Percentiles rank a stretch among this genome's conserved stretches.
These are phyloP conservation scores for Nemophila menziesii DNA, from an alignment of 257 asterid genomes.

Conservation along the genomic window DNA sequence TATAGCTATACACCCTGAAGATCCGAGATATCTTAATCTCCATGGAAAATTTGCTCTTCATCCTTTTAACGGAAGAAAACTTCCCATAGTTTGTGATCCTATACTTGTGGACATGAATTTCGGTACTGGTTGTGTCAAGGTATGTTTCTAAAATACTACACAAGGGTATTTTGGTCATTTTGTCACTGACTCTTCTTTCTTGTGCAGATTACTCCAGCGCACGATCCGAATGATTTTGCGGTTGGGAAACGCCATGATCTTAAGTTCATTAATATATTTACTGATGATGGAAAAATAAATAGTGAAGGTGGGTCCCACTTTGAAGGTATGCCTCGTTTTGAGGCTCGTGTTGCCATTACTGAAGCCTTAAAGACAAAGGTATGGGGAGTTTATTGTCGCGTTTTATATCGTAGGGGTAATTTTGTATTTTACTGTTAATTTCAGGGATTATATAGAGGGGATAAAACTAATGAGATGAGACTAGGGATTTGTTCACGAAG, in stretches of 20 bases:
- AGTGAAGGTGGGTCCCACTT: slow-evolving; percentile 72
- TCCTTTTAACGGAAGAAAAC: slow-evolving; percentile 81
- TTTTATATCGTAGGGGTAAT: slow-evolving; percentile 62
- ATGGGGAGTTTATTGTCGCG: slow-evolving; percentile 26
- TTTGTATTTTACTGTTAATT: no score
- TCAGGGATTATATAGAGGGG: slow-evolving; percentile 81
- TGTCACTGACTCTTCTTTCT: slow-evolving; percentile 2
- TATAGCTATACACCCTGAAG: slow-evolving; percentile 88
- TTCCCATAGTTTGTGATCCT: slow-evolving; percentile 80
- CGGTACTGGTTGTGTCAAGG: slow-evolving; percentile 99
- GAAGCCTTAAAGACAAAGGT: slow-evolving; percentile 75
- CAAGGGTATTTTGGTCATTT: no score
- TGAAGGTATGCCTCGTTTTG: slow-evolving; percentile 74
- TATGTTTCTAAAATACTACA: no score
- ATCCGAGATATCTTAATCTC: slow-evolving; percentile 64
- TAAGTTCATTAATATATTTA: slow-evolving; percentile 67
- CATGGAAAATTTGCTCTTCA: slow-evolving; percentile 79
- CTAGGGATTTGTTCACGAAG: slow-evolving; percentile 91
- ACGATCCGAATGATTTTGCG: slow-evolving; percentile 96
- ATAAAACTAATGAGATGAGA: slow-evolving; percentile 76
- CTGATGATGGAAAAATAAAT: slow-evolving; percentile 91
- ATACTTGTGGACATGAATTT: slow-evolving; percentile 79
- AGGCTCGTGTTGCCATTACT: slow-evolving; percentile 71
- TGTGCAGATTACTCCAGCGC: slow-evolving; percentile 93
- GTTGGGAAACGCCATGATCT: slow-evolving; percentile 91